Evolutionary conservation across 176 grass and related monocot species (phyloP), one percentile per base, ranked within the genome.

Genomic region (Carex myosuroides): DNA sequence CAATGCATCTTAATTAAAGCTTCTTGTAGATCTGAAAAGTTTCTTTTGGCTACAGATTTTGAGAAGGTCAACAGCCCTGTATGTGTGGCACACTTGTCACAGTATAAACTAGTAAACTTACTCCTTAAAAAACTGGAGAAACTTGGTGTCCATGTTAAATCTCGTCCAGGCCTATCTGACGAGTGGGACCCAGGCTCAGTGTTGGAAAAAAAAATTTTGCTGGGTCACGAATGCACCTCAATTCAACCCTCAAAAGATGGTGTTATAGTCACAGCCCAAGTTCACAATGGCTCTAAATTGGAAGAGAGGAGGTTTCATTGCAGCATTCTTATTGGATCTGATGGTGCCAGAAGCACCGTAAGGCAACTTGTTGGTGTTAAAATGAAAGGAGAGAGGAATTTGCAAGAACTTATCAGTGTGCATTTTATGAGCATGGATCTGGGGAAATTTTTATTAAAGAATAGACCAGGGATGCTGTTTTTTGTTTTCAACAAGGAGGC

Each of bases 391-490:
- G 88, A 98, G 70, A 87, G 85, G 26, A 83, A 90, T 68, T 81
- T 98, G 85, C 96, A 98, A 84, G 87, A 92, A 79, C 87, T 95
- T 84, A 84, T 98, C 70, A 95, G 93, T 78, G 88, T 95, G 60
- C 96, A 98, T 92, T 98, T 98, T 84, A 57, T 85, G 41, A 98
- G 93, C 78, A 93, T 37, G 88, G 93, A 93, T 76, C 87, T 98
- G 75, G 96, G 93, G 35, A 87, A 87, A 32, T 98, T 93, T 88
- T 87, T 98, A 46, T 87, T 88, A 57, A 85, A 84, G 21, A 55
- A 93, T 70, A 98, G 95, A 59, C 92, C 93, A 70, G 96, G 93
- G 30, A 98, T 95, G 96, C 70, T 98, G n/a, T 95, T 93, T 82
- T 95, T 95, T 85, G 86, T 95, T 84, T 98, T 98, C 62, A 95